Evolutionary conservation across 106 monocot genomes (phyloP).

Genomic region (Allium cepa): DNA sequence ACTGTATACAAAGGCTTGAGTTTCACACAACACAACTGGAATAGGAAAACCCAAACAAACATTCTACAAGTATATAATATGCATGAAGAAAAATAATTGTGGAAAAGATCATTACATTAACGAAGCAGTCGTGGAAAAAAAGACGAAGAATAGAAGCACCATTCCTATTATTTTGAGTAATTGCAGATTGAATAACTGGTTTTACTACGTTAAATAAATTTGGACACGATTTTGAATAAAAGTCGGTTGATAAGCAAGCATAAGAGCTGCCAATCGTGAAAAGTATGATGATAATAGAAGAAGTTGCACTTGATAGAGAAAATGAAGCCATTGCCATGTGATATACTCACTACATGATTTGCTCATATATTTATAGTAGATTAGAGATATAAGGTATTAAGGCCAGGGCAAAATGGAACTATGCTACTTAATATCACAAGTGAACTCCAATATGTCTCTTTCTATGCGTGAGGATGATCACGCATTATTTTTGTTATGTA

Average conservation of each 20-base stretch:
- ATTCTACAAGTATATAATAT: not conserved
- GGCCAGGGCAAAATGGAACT: too few species aligned
- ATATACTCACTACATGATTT: not conserved
- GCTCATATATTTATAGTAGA: conserved; percentile 1
- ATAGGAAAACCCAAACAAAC: not conserved
- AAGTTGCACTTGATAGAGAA: not conserved
- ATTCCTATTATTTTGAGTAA: conserved; percentile 5
- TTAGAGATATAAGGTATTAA: not conserved
- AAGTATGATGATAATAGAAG: not conserved
- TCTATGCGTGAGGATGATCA: too few species aligned
- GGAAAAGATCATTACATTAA: conserved; percentile 8
- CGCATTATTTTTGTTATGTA: too few species aligned
- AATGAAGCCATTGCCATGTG: not conserved
- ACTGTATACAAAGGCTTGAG: too few species aligned
- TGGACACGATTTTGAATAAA: conserved; percentile 15
- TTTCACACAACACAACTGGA: too few species aligned
- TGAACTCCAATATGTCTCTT: too few species aligned
- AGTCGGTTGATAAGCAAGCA: conserved; percentile 4
- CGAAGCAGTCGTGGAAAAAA: conserved; percentile 41
- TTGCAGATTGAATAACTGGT: conserved; percentile 3
- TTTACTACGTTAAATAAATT: not conserved
- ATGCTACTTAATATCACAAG: too few species aligned
- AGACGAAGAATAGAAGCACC: conserved; percentile 31
- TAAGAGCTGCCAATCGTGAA: not conserved
- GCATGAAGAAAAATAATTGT: not conserved